These are phyloP conservation scores for Pinus taeda DNA, from an alignment of 75 land plant genomes.

Conservation along the genomic window DNA sequence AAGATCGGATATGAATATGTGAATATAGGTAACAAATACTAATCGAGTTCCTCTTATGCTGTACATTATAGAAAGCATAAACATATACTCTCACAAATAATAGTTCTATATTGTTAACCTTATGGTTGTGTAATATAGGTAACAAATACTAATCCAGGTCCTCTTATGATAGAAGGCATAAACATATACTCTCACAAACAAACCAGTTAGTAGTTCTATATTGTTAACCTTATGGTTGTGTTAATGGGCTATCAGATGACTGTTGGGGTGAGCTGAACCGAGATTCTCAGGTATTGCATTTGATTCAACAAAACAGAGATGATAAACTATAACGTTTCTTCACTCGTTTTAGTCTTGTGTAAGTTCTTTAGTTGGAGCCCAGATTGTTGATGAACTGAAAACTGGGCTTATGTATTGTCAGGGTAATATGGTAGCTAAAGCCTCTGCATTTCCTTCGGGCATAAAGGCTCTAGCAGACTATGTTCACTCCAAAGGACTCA, in stretches of 20 bases:
- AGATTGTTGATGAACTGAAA: no score
- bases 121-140: slow-evolving; percentile 51
- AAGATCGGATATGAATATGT: slow-evolving; percentile 69
- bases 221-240: background rate
- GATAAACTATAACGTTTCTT: no score
- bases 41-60: background rate
- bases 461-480: slow-evolving; percentile 90
- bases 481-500: slow-evolving; percentile 82
- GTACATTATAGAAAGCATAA: background rate
- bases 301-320: no score
- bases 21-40: slow-evolving; percentile 56
- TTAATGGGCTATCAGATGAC: slow-evolving; percentile 31
- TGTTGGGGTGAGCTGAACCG: slow-evolving; percentile 52
- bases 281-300: slow-evolving; percentile 8
- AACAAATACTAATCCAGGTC: background rate
- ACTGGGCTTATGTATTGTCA: slow-evolving; percentile 7
- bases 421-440: slow-evolving; percentile 67
- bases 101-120: background rate
- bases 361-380: no score
- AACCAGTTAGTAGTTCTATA: background rate
- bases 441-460: slow-evolving; percentile 83
- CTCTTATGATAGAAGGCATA: background rate
- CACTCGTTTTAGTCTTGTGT: no score
- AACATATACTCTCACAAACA: no score
- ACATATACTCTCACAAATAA: no score